Percentiles rank a stretch among this genome's conserved stretches.
Evolutionary conservation across 106 monocot species (phyloP).

Genomic region (Xerophyta viscosa): DNA sequence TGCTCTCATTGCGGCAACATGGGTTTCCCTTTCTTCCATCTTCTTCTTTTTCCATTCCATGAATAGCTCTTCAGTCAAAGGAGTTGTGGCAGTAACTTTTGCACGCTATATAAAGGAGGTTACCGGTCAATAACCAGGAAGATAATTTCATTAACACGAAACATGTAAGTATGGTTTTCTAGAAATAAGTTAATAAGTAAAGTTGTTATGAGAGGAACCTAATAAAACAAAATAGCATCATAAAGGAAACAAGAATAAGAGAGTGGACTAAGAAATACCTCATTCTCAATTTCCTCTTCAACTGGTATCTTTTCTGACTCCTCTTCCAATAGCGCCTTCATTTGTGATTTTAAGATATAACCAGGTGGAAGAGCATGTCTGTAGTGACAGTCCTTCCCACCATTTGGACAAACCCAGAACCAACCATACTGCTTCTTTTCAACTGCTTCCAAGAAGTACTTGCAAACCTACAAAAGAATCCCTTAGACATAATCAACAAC

Average conservation of each 20-base stretch:
- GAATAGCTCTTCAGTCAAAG: conserved; percentile 84
- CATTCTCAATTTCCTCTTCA: conserved; percentile 94
- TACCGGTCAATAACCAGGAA: neutral
- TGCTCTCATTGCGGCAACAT: conserved; percentile 59
- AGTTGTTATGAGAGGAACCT: neutral
- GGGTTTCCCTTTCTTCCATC: conserved; percentile 76
- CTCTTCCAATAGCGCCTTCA: conserved; percentile 96
- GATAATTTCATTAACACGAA: neutral
- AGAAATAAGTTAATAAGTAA: neutral
- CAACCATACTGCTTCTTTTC: conserved; percentile 98
- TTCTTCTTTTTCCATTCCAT: conserved; percentile 87
- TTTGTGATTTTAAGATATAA: conserved; percentile 94
- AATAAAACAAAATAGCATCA: neutral
- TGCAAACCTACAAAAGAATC: conserved; percentile 64
- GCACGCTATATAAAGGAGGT: conserved; percentile 34
- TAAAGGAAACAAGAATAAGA: neutral
- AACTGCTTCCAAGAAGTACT: conserved; percentile 88
- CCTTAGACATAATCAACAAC: neutral
- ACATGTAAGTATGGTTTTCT: neutral
- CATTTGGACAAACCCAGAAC: conserved; percentile 99
- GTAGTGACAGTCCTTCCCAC: conserved; percentile 92
- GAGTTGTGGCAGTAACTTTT: conserved; percentile 53
- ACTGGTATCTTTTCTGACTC: conserved; percentile 72
- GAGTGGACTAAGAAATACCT: conserved; percentile 27
- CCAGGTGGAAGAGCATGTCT: conserved; percentile 96